These are phyloP conservation scores for Grosmannia serpens DNA, from an alignment of 2,329 filamentous ascomycete species.

Conservation along the genomic window DNA sequence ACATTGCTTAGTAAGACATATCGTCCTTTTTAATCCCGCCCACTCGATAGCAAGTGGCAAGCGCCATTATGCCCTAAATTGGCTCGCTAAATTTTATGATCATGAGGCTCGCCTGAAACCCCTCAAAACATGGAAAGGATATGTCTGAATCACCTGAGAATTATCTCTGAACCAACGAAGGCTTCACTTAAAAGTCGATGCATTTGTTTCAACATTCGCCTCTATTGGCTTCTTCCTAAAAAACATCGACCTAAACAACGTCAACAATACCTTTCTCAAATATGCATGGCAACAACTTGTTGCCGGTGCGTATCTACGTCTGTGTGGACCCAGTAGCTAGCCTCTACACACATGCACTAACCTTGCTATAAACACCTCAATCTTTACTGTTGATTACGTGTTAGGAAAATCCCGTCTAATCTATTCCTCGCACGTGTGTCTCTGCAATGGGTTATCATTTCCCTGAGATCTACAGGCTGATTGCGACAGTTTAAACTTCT, in stretches of 20 bases:
- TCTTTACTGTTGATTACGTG: conserved; percentile 19
- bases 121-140: conserved; percentile 23
- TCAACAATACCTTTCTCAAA: conserved; percentile 33
- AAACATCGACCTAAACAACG: conserved; percentile 27
- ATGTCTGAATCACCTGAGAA: conserved; percentile 25
- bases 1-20: no score
- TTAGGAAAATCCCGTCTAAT: conserved; percentile 16
- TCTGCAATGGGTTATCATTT: conserved; percentile 19
- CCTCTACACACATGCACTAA: no score
- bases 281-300: conserved; percentile 29
- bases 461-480: conserved; percentile 20
- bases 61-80: no score
- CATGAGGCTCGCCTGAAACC: neutral
- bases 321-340: no score
- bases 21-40: no score
- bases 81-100: no score
- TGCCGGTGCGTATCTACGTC: conserved; percentile 8
- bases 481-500: conserved; percentile 13
- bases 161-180: conserved; percentile 20
- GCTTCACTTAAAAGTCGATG: conserved; percentile 23
- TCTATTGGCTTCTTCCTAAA: conserved; percentile 22
- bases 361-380: no score
- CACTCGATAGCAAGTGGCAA: no score
- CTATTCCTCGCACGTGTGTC: conserved; percentile 14
- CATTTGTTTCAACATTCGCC: conserved; percentile 22